A percentile compares a stretch with the other conserved stretches of the same genome.
phyloP scores from a whole-genome alignment of 176 grass and related monocot species.

The Phragmites australis region DNA sequence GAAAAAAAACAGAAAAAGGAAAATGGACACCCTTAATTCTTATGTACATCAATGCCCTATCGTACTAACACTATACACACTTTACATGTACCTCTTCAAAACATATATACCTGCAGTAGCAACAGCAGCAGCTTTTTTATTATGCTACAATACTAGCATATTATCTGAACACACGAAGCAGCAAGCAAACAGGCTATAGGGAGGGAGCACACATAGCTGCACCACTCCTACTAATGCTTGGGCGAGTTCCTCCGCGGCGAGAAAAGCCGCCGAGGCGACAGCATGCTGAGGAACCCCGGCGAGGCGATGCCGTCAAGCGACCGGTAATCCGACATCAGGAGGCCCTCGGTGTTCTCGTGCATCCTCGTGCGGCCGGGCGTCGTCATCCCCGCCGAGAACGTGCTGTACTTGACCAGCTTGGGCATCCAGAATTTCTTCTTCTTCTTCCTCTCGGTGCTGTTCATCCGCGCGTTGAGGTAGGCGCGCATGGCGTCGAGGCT shows the following conservation, averaged over 20 bases:
- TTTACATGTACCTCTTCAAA: slow-evolving; percentile 33
- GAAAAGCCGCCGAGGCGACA: slow-evolving; percentile 85
- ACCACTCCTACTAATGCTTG: slow-evolving; percentile 41
- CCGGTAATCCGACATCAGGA: slow-evolving; percentile 72
- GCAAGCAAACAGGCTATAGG: background rate
- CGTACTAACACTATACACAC: slow-evolving; percentile 15
- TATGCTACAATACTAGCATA: background rate
- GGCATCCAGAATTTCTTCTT: slow-evolving; percentile 62
- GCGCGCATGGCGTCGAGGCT: slow-evolving; percentile 72
- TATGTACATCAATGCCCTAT: slow-evolving; percentile 49
- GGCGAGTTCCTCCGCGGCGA: slow-evolving; percentile 56
- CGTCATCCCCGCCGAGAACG: slow-evolving; percentile 58
- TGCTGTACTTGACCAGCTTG: slow-evolving; percentile 63
- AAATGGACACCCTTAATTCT: background rate
- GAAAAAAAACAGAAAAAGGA: background rate
- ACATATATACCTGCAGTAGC: slow-evolving; percentile 38
- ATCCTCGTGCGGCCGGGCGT: slow-evolving; percentile 32
- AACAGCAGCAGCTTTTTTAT: slow-evolving; percentile 23
- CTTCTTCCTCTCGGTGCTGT: slow-evolving; percentile 37
- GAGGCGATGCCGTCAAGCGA: slow-evolving; percentile 68
- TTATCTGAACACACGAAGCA: slow-evolving; percentile 35
- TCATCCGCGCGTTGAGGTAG: slow-evolving; percentile 71
- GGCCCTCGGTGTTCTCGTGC: slow-evolving; percentile 47
- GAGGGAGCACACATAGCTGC: background rate
- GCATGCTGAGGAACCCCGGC: slow-evolving; percentile 62